These are phyloP conservation scores for Isoetes taiwanensis DNA, from an alignment of 75 land plant genomes.

Conservation along the genomic window DNA sequence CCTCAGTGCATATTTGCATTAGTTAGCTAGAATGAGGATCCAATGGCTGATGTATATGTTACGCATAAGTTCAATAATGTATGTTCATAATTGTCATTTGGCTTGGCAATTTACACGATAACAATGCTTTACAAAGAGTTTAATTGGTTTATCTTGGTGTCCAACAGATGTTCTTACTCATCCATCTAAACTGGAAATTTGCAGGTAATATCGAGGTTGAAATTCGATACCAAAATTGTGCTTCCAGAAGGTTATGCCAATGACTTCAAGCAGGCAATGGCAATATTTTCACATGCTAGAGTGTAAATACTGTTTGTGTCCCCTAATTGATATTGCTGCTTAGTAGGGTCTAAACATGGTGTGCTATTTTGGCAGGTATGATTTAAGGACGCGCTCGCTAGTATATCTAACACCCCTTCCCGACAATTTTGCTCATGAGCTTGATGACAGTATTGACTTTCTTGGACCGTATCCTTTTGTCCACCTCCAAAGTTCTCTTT, in stretches of 20 bases:
- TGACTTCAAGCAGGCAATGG: constrained; percentile 60
- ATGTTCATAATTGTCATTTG: not conserved
- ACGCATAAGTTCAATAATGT: not conserved
- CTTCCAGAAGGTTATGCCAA: constrained; percentile 55
- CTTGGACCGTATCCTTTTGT: constrained; percentile 87
- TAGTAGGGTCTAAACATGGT: not conserved
- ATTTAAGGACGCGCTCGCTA: constrained; percentile 26
- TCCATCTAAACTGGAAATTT: not conserved
- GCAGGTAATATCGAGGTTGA: constrained; percentile 57
- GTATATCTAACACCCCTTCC: constrained; percentile 44
- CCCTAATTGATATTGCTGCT: not conserved
- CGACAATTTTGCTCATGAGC: constrained; percentile 15
- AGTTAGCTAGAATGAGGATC: not conserved
- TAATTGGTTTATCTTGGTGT: no score
- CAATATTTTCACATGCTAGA: constrained; percentile 63
- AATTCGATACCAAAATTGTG: constrained; percentile 32
- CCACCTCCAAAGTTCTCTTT: no score
- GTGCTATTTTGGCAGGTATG: constrained; percentile 38
- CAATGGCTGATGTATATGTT: no score
- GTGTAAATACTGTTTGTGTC: constrained; percentile 29
- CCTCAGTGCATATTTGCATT: not conserved
- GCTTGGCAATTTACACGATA: no score
- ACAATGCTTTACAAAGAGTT: no score
- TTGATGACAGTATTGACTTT: constrained; percentile 44
- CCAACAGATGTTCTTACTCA: no score